Percentiles rank a stretch among this genome's conserved stretches.
phyloP scores from a whole-genome alignment of 1,284 basidiomycete genomes.

The Cystobasidium pallidum region DNA sequence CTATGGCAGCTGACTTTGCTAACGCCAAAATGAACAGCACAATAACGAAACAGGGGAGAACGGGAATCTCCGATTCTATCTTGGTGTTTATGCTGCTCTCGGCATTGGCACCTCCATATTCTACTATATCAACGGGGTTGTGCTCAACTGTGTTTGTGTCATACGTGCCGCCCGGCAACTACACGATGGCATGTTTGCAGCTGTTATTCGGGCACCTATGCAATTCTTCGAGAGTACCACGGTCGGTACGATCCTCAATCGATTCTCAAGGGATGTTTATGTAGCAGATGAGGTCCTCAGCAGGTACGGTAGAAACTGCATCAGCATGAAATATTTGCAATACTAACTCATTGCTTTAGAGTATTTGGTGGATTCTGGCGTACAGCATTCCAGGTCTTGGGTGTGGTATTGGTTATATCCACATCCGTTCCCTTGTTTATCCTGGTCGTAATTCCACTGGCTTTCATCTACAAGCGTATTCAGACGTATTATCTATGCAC shows the following conservation, averaged over 20 bases:
- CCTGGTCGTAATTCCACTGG: constrained; percentile 68
- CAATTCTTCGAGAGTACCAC: constrained; percentile 69
- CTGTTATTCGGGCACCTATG: constrained; percentile 79
- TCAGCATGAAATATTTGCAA: constrained; percentile 58
- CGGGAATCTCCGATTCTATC: constrained; percentile 56
- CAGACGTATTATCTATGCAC: constrained; percentile 61
- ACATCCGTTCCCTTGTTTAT: constrained; percentile 75
- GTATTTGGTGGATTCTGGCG: constrained; percentile 46
- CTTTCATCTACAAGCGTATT: constrained; percentile 56
- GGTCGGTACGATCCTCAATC: constrained; percentile 66
- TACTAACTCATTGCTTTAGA: constrained; percentile 12
- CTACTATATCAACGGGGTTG: constrained; percentile 50
- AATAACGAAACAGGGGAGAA: constrained; percentile 69
- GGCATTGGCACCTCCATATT: constrained; percentile 39
- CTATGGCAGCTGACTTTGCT: not conserved
- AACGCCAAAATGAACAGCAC: constrained; percentile 58
- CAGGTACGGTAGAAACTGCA: constrained; percentile 63
- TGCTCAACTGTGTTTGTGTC: constrained; percentile 79
- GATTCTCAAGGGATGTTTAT: constrained; percentile 91
- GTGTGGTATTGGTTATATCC: constrained; percentile 78
- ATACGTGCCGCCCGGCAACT: constrained; percentile 66
- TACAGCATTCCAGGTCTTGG: constrained; percentile 64
- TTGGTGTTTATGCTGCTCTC: constrained; percentile 52
- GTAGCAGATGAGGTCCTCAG: constrained; percentile 81
- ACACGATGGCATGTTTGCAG: constrained; percentile 67